Percentiles rank a stretch among this genome's conserved stretches.
Conservation (phyloP, 2,329 filamentous ascomycete species). For the Exophiala bonariae region DNA sequence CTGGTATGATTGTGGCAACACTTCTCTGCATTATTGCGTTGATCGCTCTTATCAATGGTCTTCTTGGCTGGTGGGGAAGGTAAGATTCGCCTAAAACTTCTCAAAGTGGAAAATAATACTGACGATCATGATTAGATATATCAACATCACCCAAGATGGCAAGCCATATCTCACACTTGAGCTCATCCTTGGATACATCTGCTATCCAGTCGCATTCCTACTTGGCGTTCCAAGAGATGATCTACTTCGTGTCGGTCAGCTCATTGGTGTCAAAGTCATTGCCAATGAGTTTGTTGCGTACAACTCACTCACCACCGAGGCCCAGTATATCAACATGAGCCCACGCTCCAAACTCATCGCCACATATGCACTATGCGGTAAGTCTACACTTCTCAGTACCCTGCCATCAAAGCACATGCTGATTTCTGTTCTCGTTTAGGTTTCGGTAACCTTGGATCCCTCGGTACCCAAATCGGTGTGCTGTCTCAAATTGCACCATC, state of each 20-base stretch:
- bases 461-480: slow-evolving; percentile 88
- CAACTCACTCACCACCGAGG: slow-evolving; percentile 52
- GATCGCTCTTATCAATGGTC: slow-evolving; percentile 70
- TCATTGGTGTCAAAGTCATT: slow-evolving; percentile 85
- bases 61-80: slow-evolving; percentile 79
- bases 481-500: slow-evolving; percentile 76
- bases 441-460: slow-evolving; percentile 82
- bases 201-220: slow-evolving; percentile 78
- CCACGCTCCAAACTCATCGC: slow-evolving; percentile 76
- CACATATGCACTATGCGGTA: slow-evolving; percentile 76
- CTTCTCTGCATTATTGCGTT: slow-evolving; percentile 82
- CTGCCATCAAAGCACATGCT: not conserved
- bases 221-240: slow-evolving; percentile 72
- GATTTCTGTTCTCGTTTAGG: slow-evolving; percentile 39
- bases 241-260: slow-evolving; percentile 69
- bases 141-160: slow-evolving; percentile 59
- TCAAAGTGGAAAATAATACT: not conserved
- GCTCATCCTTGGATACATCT: slow-evolving; percentile 73
- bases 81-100: slow-evolving; percentile 60
- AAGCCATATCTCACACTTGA: slow-evolving; percentile 71
- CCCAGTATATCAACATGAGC: slow-evolving; percentile 59
- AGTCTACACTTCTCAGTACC: slow-evolving; percentile 26
- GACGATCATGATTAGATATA: slow-evolving; percentile 52
- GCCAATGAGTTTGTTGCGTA: slow-evolving; percentile 84
- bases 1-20: slow-evolving; percentile 75